Evolutionary conservation across 2,329 filamentous ascomycete genomes (phyloP).

Genomic region (Cladophialophora yegresii): DNA sequence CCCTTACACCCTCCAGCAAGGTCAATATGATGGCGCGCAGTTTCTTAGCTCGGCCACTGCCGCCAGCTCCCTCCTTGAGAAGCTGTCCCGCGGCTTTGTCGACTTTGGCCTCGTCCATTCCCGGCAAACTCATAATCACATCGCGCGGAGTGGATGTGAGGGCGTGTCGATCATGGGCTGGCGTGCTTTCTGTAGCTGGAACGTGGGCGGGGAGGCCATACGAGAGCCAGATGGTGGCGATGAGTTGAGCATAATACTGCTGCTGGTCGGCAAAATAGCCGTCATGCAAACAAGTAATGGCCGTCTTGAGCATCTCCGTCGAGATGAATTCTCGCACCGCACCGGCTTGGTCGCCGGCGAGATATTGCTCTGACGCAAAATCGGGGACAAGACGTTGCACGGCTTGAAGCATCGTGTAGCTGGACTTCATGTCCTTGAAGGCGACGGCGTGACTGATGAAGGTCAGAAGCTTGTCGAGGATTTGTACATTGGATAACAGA

Average conservation of each 20-base stretch:
- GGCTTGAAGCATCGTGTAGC: constrained; percentile 80
- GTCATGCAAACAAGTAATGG: constrained; percentile 87
- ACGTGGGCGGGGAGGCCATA: constrained; percentile 56
- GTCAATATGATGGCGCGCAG: constrained; percentile 82
- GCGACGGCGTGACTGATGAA: constrained; percentile 90
- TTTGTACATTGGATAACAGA: constrained; percentile 72
- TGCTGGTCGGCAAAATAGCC: constrained; percentile 96
- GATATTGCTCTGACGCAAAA: constrained; percentile 52
- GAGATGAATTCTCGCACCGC: constrained; percentile 88
- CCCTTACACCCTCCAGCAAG: constrained; percentile 80
- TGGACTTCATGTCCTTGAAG: constrained; percentile 86
- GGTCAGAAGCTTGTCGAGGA: constrained; percentile 84
- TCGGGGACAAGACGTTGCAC: constrained; percentile 81
- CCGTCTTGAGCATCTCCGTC: constrained; percentile 83
- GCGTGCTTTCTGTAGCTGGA: constrained; percentile 27
- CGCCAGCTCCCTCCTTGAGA: constrained; percentile 54
- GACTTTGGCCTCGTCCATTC: constrained; percentile 69
- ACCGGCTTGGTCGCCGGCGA: constrained; percentile 55
- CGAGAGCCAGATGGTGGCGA: constrained; percentile 78
- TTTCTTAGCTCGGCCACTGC: constrained; percentile 62
- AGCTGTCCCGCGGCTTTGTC: constrained; percentile 64
- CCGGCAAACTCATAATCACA: constrained; percentile 78
- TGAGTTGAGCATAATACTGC: constrained; percentile 83
- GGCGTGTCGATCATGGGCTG: constrained; percentile 40
- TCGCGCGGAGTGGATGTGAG: constrained; percentile 69